Conservation (phyloP, 2,329 filamentous ascomycete species). For the Curvularia sp. region DNA sequence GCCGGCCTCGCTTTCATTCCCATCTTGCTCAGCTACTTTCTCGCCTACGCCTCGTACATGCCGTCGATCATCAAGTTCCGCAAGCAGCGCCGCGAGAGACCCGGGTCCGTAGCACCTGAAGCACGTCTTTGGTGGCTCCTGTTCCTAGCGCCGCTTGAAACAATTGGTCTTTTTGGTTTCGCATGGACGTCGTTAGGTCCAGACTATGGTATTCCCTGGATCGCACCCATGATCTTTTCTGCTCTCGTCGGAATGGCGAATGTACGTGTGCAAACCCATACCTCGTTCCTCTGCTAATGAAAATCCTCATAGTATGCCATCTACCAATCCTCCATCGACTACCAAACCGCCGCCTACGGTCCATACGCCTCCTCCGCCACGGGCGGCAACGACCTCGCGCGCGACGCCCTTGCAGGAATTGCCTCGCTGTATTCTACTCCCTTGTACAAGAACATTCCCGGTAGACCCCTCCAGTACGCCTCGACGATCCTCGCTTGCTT, state of each 20-base stretch:
- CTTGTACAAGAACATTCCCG: conserved; percentile 41
- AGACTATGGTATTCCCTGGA: conserved; percentile 65
- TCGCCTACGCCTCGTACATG: conserved; percentile 67
- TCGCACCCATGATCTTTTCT: conserved; percentile 70
- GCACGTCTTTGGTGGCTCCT: conserved; percentile 70
- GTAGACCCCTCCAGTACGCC: conserved; percentile 59
- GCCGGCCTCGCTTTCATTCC: conserved; percentile 69
- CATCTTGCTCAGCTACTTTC: conserved; percentile 69
- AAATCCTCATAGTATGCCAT: conserved; percentile 62
- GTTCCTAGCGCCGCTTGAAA: conserved; percentile 66
- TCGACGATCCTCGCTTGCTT: conserved; percentile 62
- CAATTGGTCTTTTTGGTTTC: conserved; percentile 73
- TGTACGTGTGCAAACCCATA: conserved; percentile 18
- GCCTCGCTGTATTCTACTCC: conserved; percentile 72
- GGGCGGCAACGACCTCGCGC: conserved; percentile 75
- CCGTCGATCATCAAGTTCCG: conserved; percentile 62
- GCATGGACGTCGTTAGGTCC: conserved; percentile 72
- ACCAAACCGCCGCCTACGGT: conserved; percentile 77
- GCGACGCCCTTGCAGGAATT: conserved; percentile 76
- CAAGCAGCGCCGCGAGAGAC: conserved; percentile 56
- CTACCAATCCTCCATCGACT: conserved; percentile 79
- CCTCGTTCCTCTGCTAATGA: background rate
- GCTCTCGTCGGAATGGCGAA: conserved; percentile 75
- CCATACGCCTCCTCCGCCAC: conserved; percentile 77
- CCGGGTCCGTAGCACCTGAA: conserved; percentile 65